Base-by-base conservation (phyloP, 2,329 filamentous ascomycete species). In the Trichophyton schoenleinii region DNA sequence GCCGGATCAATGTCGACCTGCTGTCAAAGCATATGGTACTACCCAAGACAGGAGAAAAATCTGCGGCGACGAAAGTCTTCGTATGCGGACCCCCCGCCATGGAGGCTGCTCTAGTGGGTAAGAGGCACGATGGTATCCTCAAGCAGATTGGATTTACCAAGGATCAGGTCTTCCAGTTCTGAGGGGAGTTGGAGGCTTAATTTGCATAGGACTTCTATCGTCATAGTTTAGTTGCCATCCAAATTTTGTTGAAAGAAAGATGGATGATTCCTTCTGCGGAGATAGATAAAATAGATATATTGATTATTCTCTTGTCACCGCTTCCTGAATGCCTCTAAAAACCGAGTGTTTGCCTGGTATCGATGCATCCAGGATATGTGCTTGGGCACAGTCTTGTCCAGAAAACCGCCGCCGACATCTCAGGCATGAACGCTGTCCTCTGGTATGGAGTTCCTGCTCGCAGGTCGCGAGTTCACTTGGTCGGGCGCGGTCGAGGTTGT, bases 31-130 rank as follows among this genome's bases (percentile, higher is more conserved):
- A 81, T 64, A 76, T 75, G n/a, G 69, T 81, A 11, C 71, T 74
- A 4, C 69, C 76, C 5, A 68, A 66, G n/a, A 67, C 71, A 2
- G 67, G 63, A 63, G 72, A 73, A 64, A 73, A 78, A 34, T 76
- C 64, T 3, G 61, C 75, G 1, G 36, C 36, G 36, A 41, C 36
- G 36, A 86, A 86, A 71, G 82, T 89, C 0, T 85, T 88, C 67
- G 76, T 89, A 0, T 88, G 85, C 68, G 86, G 87, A 0, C 87
- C 87, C 18, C 84, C 85, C 1, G 77, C 78, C 0, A 87, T 89
- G 84, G 83, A 87, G 70, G 75, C 75, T 36, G 66, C 68, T 3
- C 70, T 72, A 70, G 68, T 68, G 38, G 73, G 73, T 25, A 68
- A 68, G n/a, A 67, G 61, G 11, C 69, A 74, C 11, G 67, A 68